Base-by-base conservation (phyloP, 371 early-diverging fungal genomes). In the Apophysomyces ossiformis region DNA sequence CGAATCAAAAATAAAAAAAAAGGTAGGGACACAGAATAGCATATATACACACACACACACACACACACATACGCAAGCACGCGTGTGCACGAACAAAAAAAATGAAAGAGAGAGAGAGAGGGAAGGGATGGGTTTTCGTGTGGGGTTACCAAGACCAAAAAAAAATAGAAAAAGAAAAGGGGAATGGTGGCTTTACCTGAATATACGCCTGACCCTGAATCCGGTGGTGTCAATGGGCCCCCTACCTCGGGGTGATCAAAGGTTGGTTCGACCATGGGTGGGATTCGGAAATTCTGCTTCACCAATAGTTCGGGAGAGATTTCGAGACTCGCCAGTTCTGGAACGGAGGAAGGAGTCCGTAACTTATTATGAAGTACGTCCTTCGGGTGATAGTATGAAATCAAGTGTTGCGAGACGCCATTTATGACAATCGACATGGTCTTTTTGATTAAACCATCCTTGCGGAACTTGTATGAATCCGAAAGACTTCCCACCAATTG, bases 381-480 rank as follows among this genome's bases (percentile, higher is more conserved):
- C 21, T 89, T 88, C 57, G 89, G 89, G 60, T 88, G 79, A 70
- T 94, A 94, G 71, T 95, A 95, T 61, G 91, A 92, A 56, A 95
- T 91, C 67, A 95, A 77, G 68, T 94, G 95, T 70, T 92, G 91
- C 43, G 87, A 85, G 38, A 88, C 85, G 50, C 92, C 91, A 71
- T 93, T 87, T 47, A 87, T 83, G 43, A 88, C 86, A 57, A 93
- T 87, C 37, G 93, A 93, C 82, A 94, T 86, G 13, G 95, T 89
- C 76, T 93, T 93, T 68, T 95, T 95, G 64, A 93, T 90, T 16
- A 95, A 77, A 0, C 95, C 95, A 68, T 90, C 87, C 58, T 91
- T 88, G 69, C 90, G 91, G 69, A 92, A 87, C 67, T 83, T 69
- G 73, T 88, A 86, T 43, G 86, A 83, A 71, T 83, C 87, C 36